Base-by-base conservation (phyloP, 2,329 filamentous ascomycete species). In the Cyanodermella asteris region DNA sequence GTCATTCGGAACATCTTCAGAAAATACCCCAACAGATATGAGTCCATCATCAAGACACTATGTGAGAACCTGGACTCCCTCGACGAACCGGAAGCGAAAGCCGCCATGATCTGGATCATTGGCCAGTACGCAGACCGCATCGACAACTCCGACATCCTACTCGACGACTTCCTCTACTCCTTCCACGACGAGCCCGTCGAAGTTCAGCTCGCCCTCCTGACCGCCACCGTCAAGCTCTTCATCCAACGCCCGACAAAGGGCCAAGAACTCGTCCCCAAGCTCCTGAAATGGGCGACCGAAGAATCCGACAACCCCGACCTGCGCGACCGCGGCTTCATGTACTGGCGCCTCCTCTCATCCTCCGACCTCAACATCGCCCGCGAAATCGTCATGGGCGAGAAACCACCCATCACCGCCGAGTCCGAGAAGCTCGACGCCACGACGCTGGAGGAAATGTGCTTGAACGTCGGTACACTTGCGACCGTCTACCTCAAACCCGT, bases 1-100 rank as follows among this genome's bases (percentile, higher is more conserved):
- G 87, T 97, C 14, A 97, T 97, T 43, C 75, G 81, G 36, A 97
- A 97, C 48, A 97, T 97, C 41, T 97, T 97, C 63, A 73, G 87
- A 38, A 94, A 94, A 53, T 97, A 97, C 42, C 87, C 87, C 6
- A 93, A 97, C 45, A 80, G 93, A 46, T 97, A 97, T 50, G 87
- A 97, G 50, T 84, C 76, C 32, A 94, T 97, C 47, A 97, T 97
- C 42, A 73, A 77, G 25, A 90, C 82, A 1, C 61, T 97, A 0
- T 94, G 90, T 51, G 81, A 93, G 45, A 84, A 97, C 40, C 66
- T 97, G 13, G 87, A 97, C 49, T 91, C 82, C 4, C 57, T 97
- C 24, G 87, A 97, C 46, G 87, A 97, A 46, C 84, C 87, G 3
- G 87, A 97, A 49, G 87, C 87, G 22, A 97, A 97, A 47, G 82